Base-by-base conservation (phyloP, 1,284 basidiomycete genomes). In the Pseudozyma flocculosa region DNA sequence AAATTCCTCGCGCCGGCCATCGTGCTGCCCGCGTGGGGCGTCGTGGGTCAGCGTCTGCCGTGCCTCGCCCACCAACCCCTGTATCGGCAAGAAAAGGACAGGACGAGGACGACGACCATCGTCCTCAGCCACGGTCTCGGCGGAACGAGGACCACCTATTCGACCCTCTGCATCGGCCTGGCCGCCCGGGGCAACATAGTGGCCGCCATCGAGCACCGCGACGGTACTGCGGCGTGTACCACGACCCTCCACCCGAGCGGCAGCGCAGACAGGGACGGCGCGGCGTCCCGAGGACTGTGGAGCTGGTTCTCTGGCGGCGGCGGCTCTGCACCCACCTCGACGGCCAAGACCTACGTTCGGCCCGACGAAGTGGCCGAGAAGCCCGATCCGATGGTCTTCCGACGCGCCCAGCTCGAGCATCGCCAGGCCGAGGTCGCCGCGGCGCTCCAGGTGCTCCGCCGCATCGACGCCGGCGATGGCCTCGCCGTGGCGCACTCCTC, bases 41-140 rank as follows among this genome's bases (percentile, higher is more conserved):
- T 66, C 22, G 45, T 68, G 11, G 57, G 54, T 2, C 55, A 63
- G 23, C 60, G 60, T 45, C 48, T 72, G 1, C 58, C 62, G 2
- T 43, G 22, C 30, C 19, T 30, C 18, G 10, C 22, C 23, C 4
- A n/a, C 21, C 30, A 50, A n/a, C 48, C 18, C 21, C 32, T 34
- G 18, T 5, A 29, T 29, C 26, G 11, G 26, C 5, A 11, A 5
- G 26, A 24, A 23, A 23, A 42, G 17, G 38, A 23, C 8, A 24
- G 22, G 13, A 19, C 21, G 17, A 15, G 19, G 26, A 18, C 29
- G 9, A 45, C 21, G 22, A 13, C 34, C 2, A 24, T 61, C 10
- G 57, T 74, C 14, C 70, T 74, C 54, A 62, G 58, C n/a, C 72
- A 72, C 37, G 72, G 72, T 9, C 56, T 74, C 30, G 72, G 68